Base-by-base conservation (phyloP, 371 early-diverging fungal species). In the Apophysomyces trapeziformis region DNA sequence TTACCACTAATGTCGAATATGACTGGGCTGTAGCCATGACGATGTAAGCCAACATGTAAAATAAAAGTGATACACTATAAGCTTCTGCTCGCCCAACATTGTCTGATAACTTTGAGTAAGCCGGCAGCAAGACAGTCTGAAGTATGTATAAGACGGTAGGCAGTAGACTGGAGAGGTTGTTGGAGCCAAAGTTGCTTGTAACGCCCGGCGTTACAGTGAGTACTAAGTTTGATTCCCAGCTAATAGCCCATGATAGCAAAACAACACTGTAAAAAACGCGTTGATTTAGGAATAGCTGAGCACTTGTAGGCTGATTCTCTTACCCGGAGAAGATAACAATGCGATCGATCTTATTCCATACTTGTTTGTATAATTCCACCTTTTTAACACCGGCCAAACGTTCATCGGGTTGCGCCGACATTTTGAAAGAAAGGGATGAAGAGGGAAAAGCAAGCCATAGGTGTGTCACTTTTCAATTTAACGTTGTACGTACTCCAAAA, bases 21-120 rank as follows among this genome's bases (percentile, higher is more conserved):
- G 60, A 43, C 12, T 67, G 57, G 4, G 76, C 69, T 54, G 63
- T 60, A 12, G 72, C 76, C 36, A 65, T 58, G 12, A 72, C 64
- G 13, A 67, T 67, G 18, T 60, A 66, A 11, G 72, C 62, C 11
- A 68, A 18, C 7, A 72, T 38, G 54, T 69, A 70, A 13, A 70
- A 61, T 1, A 66, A 26, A 18, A 72, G 60, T 5, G 76, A 64
- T n/a, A 63, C 36, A 0, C 64, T 57, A 43, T 67, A 65, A 0
- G 70, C 64, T 26, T 67, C 68, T 16, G 69, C 63, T 39, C 76
- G 63, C 11, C 76, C 76, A 47, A 69, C 66, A 21, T 62, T 26
- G 60, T 75, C 76, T 8, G 72, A 75, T 16, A 75, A 43, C 38
- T 72, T 75, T 32, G 76, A 69, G 61, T 67, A 75, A 32, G 66